Conservation (phyloP, 73 alveolate species). For the Tetrahymena malaccensis region DNA sequence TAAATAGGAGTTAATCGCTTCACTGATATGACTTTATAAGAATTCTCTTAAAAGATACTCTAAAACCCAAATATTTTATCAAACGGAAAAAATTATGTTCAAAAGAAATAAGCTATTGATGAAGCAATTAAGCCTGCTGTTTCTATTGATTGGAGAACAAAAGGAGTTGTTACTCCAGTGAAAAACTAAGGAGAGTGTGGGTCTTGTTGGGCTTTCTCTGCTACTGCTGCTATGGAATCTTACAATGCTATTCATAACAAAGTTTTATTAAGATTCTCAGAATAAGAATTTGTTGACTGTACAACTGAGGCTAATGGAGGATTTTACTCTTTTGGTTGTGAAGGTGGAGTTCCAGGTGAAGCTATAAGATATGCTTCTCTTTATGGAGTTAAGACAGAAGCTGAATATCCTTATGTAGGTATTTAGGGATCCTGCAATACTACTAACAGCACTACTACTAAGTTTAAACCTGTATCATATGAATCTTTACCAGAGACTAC, state of each 20-base stretch:
- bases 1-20: too few relatives aligned
- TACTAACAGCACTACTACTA: not conserved
- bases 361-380: not conserved
- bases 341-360: not conserved
- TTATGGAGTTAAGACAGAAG: not conserved
- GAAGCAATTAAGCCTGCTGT: not conserved
- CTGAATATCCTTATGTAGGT: not conserved
- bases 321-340: not conserved
- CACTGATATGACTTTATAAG: too few relatives aligned
- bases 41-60: too few relatives aligned
- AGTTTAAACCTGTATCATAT: not conserved
- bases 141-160: slow-evolving; percentile 53
- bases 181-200: slow-evolving; percentile 63
- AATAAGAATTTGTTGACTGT: not conserved
- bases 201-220: slow-evolving; percentile 71
- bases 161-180: slow-evolving; percentile 63
- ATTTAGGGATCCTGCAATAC: not conserved
- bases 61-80: too few relatives aligned
- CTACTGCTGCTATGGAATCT: slow-evolving; percentile 64
- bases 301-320: not conserved
- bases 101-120: not conserved
- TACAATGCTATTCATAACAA: not conserved
- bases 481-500: not conserved
- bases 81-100: not conserved
- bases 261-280: not conserved